phyloP scores from a whole-genome alignment of 257 asterid genomes.

The Rhazya stricta region DNA sequence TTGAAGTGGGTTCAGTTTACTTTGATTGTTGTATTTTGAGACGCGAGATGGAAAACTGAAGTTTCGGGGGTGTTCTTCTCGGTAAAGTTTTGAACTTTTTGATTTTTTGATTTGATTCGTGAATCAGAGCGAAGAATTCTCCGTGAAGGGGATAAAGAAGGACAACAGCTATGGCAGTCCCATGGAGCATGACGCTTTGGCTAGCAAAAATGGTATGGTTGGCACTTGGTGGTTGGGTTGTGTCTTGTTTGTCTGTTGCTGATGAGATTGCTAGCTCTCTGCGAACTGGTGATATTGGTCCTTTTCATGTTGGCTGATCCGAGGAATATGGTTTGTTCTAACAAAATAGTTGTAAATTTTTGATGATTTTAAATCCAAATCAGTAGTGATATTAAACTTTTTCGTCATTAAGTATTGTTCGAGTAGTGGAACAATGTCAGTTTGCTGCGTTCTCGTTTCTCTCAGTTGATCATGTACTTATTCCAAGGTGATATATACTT shows the following conservation, averaged over 20 bases:
- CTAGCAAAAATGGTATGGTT: conserved; percentile 66
- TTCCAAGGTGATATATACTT: not conserved
- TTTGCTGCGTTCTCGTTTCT: not conserved
- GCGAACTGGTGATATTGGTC: conserved; percentile 53
- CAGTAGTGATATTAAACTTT: not conserved
- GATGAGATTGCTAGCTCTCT: conserved; percentile 70
- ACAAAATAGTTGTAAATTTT: not conserved
- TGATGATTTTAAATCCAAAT: not conserved
- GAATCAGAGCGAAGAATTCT: not conserved
- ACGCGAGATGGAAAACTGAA: not conserved
- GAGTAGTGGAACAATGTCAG: not conserved
- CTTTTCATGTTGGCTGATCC: conserved; percentile 61
- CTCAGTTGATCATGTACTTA: not conserved
- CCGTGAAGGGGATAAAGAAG: not conserved
- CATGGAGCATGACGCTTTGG: conserved; percentile 63
- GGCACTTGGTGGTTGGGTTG: conserved; percentile 64
- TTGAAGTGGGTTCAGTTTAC: not conserved
- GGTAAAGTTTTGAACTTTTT: not conserved
- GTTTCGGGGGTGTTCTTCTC: not conserved
- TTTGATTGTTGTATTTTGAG: not conserved
- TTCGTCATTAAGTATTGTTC: not conserved
- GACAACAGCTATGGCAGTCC: conserved; percentile 52
- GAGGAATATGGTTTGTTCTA: not conserved
- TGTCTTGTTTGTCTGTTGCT: conserved; percentile 66
- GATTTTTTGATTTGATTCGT: not conserved